Evolutionary conservation across 2,329 filamentous ascomycete species (phyloP).

Genomic region (Aureobasidium leucospermi): DNA sequence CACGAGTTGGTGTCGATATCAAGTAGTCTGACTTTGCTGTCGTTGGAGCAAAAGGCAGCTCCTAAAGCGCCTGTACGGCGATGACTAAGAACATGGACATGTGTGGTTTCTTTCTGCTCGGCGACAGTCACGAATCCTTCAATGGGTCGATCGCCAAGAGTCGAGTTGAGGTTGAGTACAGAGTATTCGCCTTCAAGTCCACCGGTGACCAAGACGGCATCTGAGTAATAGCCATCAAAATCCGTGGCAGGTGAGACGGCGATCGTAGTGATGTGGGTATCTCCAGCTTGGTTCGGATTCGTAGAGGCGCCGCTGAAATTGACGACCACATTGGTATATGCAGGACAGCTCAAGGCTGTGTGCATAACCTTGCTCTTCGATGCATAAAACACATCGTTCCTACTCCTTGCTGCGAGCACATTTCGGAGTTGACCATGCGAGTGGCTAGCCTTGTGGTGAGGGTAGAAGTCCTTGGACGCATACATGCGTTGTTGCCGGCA

Average conservation of each 20-base stretch:
- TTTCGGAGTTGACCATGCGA: slow-evolving; percentile 55
- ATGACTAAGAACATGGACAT: slow-evolving; percentile 46
- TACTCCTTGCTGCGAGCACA: slow-evolving; percentile 46
- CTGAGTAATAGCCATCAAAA: slow-evolving; percentile 20
- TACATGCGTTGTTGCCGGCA: slow-evolving; percentile 19
- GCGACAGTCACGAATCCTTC: slow-evolving; percentile 44
- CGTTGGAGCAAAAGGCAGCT: slow-evolving; percentile 52
- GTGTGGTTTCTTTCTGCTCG: slow-evolving; percentile 50
- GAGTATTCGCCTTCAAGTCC: slow-evolving; percentile 53
- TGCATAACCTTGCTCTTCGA: slow-evolving; percentile 41
- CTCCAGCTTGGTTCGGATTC: slow-evolving; percentile 29
- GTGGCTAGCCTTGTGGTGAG: slow-evolving; percentile 42
- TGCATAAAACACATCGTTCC: slow-evolving; percentile 50
- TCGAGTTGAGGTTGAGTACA: slow-evolving; percentile 36
- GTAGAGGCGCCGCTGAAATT: slow-evolving; percentile 38
- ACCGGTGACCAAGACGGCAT: slow-evolving; percentile 47
- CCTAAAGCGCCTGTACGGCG: slow-evolving; percentile 41
- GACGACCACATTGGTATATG: slow-evolving; percentile 36
- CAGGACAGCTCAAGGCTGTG: slow-evolving; percentile 41
- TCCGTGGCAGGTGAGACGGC: slow-evolving; percentile 29
- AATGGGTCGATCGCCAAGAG: slow-evolving; percentile 26
- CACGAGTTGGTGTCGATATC: slow-evolving; percentile 53
- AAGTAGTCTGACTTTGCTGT: slow-evolving; percentile 46
- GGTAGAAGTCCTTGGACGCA: slow-evolving; percentile 25
- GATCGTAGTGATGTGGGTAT: slow-evolving; percentile 47